These are phyloP conservation scores for Solanum hybrid DNA, from an alignment of 305 asterid genomes.

Conservation along the genomic window DNA sequence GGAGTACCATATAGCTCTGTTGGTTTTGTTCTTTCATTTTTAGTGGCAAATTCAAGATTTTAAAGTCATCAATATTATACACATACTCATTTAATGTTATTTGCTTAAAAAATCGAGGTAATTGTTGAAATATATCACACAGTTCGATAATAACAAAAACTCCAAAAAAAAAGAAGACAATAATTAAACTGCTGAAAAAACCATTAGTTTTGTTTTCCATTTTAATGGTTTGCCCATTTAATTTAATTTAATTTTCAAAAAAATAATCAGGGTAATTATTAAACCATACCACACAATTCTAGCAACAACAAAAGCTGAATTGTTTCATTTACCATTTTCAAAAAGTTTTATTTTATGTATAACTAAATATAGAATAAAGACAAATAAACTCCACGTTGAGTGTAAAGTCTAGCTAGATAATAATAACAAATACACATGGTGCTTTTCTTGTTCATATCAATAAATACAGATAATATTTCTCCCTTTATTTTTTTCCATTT, in stretches of 20 bases:
- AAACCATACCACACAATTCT: neutral
- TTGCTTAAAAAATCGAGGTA: neutral
- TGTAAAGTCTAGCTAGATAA: neutral
- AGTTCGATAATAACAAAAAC: neutral
- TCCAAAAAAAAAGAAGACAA: neutral
- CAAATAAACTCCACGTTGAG: neutral
- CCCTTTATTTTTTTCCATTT: neutral
- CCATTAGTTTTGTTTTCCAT: neutral
- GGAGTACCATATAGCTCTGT: neutral
- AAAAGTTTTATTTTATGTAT: neutral
- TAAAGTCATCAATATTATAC: neutral
- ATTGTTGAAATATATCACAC: neutral
- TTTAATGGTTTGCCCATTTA: neutral
- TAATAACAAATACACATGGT: neutral
- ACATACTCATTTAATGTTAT: neutral
- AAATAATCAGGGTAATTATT: neutral
- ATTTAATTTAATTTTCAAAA: no score
- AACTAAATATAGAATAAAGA: neutral
- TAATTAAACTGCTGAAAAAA: neutral
- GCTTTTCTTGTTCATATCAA: neutral
- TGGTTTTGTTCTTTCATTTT: neutral
- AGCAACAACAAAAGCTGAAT: neutral
- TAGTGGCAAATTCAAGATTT: neutral
- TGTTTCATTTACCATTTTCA: neutral
- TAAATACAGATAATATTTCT: neutral